Evolutionary conservation across 2,329 filamentous ascomycete genomes (phyloP), one percentile per base, ranked within the genome.

Genomic region (Xylaria sp.): DNA sequence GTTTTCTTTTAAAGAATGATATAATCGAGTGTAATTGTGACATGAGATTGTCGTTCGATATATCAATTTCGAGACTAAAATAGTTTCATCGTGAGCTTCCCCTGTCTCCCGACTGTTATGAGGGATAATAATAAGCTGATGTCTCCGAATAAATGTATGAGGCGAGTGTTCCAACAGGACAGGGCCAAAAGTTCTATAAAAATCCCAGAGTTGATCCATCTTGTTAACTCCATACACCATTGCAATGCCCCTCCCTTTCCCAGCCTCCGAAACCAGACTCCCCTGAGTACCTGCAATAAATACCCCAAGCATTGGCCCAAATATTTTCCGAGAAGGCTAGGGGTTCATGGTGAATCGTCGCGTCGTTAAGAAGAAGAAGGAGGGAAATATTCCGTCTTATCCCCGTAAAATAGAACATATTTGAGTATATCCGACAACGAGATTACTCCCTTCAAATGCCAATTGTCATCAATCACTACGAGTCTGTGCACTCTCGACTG

Each of bases 371-470:
- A 62, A 25, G 70, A 59, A 10, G 23, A 25, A 25, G 23, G 23
- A 25, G 78, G 70, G 65, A 76, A 75, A 60, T 76, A 75, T 13
- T 85, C 84, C 44, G 90, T 86, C 74, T 89, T 90, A 77, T 93
- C 91, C 62, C 93, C 93, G 74, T 93, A 88, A 25, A 97, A 86
- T 72, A 99, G 85, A 63, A 98, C 93, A 79, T 99, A 98, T 77
- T 97, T 94, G 74, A 99, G 88, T 74, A 99, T 98, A 82, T 99
- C 96, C 68, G 95, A 98, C 64, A 99, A 85, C 7, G 94, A 98
- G 69, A 99, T 90, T 65, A 99, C 89, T 56, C 96, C 96, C 79
- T 91, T 92, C 65, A 99, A 88, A 74, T 91, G 90, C 78, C 91
- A 93, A 62, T 94, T 88, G 73, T 98, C 94, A 80, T 99, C 94